Base-by-base conservation (phyloP, 805 yeast genomes). In the Citeromyces matritensis region DNA sequence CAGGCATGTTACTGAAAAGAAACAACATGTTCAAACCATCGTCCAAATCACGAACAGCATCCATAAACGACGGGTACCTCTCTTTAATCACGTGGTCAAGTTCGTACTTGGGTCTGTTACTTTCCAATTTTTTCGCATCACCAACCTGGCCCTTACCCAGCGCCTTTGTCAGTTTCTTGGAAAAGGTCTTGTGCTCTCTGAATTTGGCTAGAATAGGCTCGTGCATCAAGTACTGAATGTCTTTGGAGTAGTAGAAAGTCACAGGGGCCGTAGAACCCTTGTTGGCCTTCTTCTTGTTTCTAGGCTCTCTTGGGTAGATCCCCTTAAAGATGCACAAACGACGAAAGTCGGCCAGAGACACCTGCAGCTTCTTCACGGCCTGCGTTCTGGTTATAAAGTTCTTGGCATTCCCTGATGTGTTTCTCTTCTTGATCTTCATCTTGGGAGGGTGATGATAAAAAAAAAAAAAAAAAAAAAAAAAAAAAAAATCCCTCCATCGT, bases 321-420 rank as follows among this genome's bases (percentile, higher is more conserved):
- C 98, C 98, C 56, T 91, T 91, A 68, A 91, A 84, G 52, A 91
- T 91, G 67, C 98, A 91, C 49, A 91, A 67, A 48, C 98, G 74
- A 60, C 95, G 75, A 70, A 91, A 91, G 58, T 91, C 98, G 9
- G 96, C 96, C 31, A 91, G 65, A 3, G 96, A 80, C 19, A 91
- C 79, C 57, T 91, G 98, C 39, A 91, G 63, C 51, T 78, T 84
- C 56, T 78, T 76, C 31, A 91, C 78, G 4, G 98, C 98, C 54
- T 84, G 95, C 1, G 95, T 78, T 58, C 98, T 72, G 29, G 96
- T 86, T 49, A 91, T 68, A 58, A 78, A 91, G 57, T 84, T 82
- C 59, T 77, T 82, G 39, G 95, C 95, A 45, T 82, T 83, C 55
- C 96, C 96, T 33, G 76, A 57, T 38, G 78, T 65, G 44, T 85